Evolutionary conservation across 2,329 filamentous ascomycete species (phyloP), one percentile per base, ranked within the genome.

Genomic region (Waltergamsia citrina): DNA sequence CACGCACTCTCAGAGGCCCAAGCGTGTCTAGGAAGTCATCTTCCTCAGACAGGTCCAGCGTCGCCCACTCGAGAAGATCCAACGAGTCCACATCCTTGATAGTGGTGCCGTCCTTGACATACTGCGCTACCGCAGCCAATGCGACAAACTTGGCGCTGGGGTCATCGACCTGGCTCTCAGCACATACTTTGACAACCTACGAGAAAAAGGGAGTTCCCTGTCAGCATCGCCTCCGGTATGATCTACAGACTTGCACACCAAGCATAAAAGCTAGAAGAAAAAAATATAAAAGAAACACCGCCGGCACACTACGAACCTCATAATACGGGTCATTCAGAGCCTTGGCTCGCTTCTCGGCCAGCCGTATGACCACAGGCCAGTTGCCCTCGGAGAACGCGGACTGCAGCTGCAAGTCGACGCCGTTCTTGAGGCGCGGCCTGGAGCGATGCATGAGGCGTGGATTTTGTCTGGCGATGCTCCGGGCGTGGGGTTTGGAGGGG

Each of bases 31-130:
- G 38, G 31, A 67, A 74, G 17, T 65, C 59, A 11, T 58, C 48
- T 10, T 62, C 54, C 1, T 47, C 40, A 3, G 51, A 41, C 4
- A 66, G 38, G 1, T 62, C 57, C 3, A 50, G 51, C n/a, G 60
- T 58, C 2, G 71, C 65, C 62, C 69, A 74, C 41, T 75, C 71
- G 17, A 72, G 63, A 15, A 78, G 56, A 39, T 73, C 69, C 8
- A 76, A 49, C 10, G 58, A 54, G 35, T 72, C 68, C 4, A 61
- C 51, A 40, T 76, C 72, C 29, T 63, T 62, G 34, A 71, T 48
- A 9, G 55, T 53, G 4, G 55, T 60, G 34, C 58, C 60, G 32
- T 71, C 63, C 39, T 61, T 60, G 39, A 71, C 52, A 39, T 65
- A 61, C 34, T 60, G 57, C 38, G 67, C 58, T 4, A 73, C 52